A percentile compares a stretch with the other conserved stretches of the same genome.
Conservation (phyloP, 177 flowering plant genomes). For the Vitis hybrid region DNA sequence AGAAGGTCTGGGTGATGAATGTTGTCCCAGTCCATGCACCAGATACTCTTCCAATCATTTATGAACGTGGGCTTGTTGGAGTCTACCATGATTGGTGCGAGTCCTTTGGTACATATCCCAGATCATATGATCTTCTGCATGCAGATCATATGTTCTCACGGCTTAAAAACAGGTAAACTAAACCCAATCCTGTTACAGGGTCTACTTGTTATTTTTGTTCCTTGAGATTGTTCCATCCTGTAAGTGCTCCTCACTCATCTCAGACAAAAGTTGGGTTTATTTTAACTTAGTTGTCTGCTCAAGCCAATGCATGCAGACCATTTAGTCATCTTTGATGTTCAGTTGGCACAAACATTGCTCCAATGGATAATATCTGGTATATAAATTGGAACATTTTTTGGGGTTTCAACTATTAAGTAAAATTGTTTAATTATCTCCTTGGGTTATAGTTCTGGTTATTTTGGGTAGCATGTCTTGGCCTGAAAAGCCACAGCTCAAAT, state of each 20-base stretch:
- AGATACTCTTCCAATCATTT: slow-evolving; percentile 83
- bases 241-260: not conserved
- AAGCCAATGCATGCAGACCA: not conserved
- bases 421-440: not conserved
- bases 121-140: slow-evolving; percentile 93
- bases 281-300: not conserved
- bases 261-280: not conserved
- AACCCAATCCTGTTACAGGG: not conserved
- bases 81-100: slow-evolving; percentile 99
- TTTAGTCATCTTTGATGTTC: not conserved
- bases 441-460: too few relatives aligned
- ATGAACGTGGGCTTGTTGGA: slow-evolving; percentile 89
- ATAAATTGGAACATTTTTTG: too few relatives aligned
- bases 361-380: not conserved
- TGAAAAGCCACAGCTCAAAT: too few relatives aligned
- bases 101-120: slow-evolving; percentile 87
- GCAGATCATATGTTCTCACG: slow-evolving; percentile 96
- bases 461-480: too few relatives aligned
- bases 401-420: too few relatives aligned
- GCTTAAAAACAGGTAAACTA: slow-evolving; percentile 75
- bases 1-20: slow-evolving; percentile 95
- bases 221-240: not conserved
- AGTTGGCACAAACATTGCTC: not conserved
- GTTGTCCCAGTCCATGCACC: slow-evolving; percentile 90
- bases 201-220: not conserved